These are phyloP conservation scores for Globisporangium polare DNA, from an alignment of 352 stramenopile species.

Conservation along the genomic window DNA sequence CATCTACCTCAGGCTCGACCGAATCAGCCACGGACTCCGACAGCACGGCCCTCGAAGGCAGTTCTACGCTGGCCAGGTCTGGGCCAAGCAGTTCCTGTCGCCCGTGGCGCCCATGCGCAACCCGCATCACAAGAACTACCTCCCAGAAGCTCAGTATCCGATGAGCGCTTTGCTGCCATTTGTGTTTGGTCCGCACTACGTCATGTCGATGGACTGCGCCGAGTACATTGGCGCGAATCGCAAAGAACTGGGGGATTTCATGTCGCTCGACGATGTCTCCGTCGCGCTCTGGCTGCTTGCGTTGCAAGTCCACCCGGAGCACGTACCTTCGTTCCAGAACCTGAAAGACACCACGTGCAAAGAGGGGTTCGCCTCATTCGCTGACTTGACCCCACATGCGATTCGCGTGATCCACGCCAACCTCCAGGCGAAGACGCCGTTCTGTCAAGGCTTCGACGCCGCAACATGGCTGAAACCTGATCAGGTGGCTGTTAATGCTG, in stretches of 20 bases:
- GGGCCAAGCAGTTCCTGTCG: slow-evolving; percentile 20
- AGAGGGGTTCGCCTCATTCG: slow-evolving; percentile 33
- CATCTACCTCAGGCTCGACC: slow-evolving; percentile 38
- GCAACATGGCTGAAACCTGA: slow-evolving; percentile 30
- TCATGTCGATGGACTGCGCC: slow-evolving; percentile 44
- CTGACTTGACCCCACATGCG: slow-evolving; percentile 36
- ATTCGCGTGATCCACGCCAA: slow-evolving; percentile 56
- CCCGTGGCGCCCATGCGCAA: slow-evolving; percentile 24
- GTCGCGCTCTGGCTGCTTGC: slow-evolving; percentile 49
- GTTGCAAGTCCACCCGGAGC: slow-evolving; percentile 38
- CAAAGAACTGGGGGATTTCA: slow-evolving; percentile 21
- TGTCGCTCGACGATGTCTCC: slow-evolving; percentile 52
- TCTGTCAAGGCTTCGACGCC: slow-evolving; percentile 42
- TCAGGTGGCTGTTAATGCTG: neutral
- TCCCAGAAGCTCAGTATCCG: slow-evolving; percentile 27
- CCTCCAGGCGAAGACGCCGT: slow-evolving; percentile 12
- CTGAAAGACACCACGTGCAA: slow-evolving; percentile 29
- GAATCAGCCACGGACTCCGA: slow-evolving; percentile 15
- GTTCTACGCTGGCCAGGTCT: slow-evolving; percentile 41
- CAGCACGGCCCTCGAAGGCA: slow-evolving; percentile 1
- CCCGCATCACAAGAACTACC: slow-evolving; percentile 25
- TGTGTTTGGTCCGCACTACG: slow-evolving; percentile 38
- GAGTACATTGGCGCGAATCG: slow-evolving; percentile 36
- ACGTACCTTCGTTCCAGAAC: slow-evolving; percentile 40
- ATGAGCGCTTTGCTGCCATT: slow-evolving; percentile 30